These are phyloP conservation scores for Nigrospora osmanthi DNA, from an alignment of 2,329 filamentous ascomycete genomes.

Conservation along the genomic window DNA sequence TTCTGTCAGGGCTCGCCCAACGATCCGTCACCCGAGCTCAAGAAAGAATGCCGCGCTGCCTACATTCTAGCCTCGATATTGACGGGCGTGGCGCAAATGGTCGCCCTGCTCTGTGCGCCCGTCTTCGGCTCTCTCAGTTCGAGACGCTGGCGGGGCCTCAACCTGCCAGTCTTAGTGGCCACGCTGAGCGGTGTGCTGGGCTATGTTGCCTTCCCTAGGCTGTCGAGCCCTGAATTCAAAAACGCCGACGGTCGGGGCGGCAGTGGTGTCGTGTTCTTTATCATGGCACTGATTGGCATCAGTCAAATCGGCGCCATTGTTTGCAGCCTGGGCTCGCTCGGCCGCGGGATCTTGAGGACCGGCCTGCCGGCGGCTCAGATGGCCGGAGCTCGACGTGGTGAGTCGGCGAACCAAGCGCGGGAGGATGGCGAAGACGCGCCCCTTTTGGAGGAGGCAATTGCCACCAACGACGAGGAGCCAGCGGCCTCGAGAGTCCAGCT, in stretches of 20 bases:
- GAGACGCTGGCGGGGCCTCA: conserved; percentile 56
- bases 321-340: conserved; percentile 83
- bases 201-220: conserved; percentile 68
- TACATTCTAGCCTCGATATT: conserved; percentile 84
- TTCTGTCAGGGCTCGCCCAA: conserved; percentile 64
- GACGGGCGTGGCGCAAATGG: conserved; percentile 80
- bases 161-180: conserved; percentile 66
- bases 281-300: conserved; percentile 75
- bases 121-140: conserved; percentile 76
- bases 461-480: conserved; percentile 11
- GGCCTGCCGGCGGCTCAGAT: conserved; percentile 22
- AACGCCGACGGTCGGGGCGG: conserved; percentile 59
- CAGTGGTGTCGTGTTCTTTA: conserved; percentile 60
- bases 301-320: conserved; percentile 97
- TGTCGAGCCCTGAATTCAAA: conserved; percentile 68
- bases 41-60: conserved; percentile 74
- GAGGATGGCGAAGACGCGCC: conserved; percentile 27
- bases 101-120: conserved; percentile 78
- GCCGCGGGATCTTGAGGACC: conserved; percentile 63
- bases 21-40: conserved; percentile 65
- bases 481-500: conserved; percentile 48
- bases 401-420: conserved; percentile 2
- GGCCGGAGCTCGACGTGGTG: conserved; percentile 4
- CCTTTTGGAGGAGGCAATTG: conserved; percentile 22
- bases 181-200: conserved; percentile 69